phyloP scores from a whole-genome alignment of 2,329 filamentous ascomycete species.

The Fusarium pseudonygamai region DNA sequence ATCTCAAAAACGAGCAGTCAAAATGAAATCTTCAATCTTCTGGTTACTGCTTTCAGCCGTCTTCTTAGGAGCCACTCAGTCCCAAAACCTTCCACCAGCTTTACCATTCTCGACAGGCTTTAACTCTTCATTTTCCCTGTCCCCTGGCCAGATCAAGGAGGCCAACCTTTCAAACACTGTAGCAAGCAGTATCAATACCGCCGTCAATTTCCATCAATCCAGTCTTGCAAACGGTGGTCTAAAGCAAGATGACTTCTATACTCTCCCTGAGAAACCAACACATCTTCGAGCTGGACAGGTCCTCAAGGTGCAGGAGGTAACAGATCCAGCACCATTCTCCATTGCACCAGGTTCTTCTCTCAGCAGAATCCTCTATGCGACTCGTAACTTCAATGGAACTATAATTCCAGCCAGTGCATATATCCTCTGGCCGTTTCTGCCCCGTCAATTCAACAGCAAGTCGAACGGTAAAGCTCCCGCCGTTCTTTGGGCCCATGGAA shows the following conservation, averaged over 20 bases:
- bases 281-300: constrained; percentile 7
- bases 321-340: not conserved
- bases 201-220: constrained; percentile 18
- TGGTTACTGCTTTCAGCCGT: accelerated
- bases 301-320: constrained; percentile 27
- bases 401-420: constrained; percentile 13
- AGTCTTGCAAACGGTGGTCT: constrained; percentile 31
- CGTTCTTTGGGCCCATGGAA: constrained; percentile 57
- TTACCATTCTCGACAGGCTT: constrained; percentile 5
- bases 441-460: not conserved
- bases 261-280: not conserved
- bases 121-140: constrained; percentile 28
- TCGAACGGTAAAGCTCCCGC: constrained; percentile 24
- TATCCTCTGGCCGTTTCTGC: constrained; percentile 22
- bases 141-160: not conserved
- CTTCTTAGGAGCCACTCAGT: not conserved
- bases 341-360: constrained; percentile 13
- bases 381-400: constrained; percentile 20
- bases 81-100: not conserved
- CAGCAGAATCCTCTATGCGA: constrained; percentile 14
- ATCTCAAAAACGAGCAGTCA: too few species aligned
- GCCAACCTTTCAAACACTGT: not conserved
- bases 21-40: not conserved
- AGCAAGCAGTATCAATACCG: constrained; percentile 9
- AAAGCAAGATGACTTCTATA: constrained; percentile 31